These are phyloP conservation scores for Alisma plantagoaquatica DNA, from an alignment of 106 monocot genomes.

Conservation along the genomic window DNA sequence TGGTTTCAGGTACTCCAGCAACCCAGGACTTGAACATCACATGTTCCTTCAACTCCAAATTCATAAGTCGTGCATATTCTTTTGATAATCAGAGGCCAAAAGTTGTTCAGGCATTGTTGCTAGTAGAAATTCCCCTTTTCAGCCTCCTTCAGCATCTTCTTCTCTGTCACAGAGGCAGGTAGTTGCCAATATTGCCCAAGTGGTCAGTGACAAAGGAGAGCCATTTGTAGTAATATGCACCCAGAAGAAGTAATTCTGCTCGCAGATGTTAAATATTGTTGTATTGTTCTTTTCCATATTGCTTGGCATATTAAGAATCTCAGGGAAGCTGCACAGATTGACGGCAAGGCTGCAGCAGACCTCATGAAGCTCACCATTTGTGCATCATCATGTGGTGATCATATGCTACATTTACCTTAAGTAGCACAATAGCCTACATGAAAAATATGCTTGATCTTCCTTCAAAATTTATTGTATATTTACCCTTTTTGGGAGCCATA, in stretches of 20 bases:
- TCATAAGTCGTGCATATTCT: too few relatives aligned
- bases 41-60: too few relatives aligned
- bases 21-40: too few relatives aligned
- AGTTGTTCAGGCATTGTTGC: too few relatives aligned
- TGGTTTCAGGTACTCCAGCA: slow-evolving; percentile 69
- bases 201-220: slow-evolving; percentile 52
- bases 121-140: too few relatives aligned
- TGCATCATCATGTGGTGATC: slow-evolving; percentile 72
- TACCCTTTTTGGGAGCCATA: too few relatives aligned
- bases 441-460: too few relatives aligned
- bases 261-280: slow-evolving; percentile 75
- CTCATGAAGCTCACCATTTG: slow-evolving; percentile 83
- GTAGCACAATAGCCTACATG: too few relatives aligned
- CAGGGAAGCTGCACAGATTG: slow-evolving; percentile 62
- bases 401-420: slow-evolving; percentile 90
- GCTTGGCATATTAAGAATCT: slow-evolving; percentile 90
- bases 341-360: slow-evolving; percentile 85
- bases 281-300: slow-evolving; percentile 79
- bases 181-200: slow-evolving; percentile 72
- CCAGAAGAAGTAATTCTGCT: slow-evolving; percentile 76
- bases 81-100: too few relatives aligned
- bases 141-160: too few relatives aligned
- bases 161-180: too few relatives aligned
- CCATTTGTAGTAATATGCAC: slow-evolving; percentile 46
- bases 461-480: too few relatives aligned